Conservation (phyloP, 768 basidiomycete species). For the Lactifluus volemus region DNA sequence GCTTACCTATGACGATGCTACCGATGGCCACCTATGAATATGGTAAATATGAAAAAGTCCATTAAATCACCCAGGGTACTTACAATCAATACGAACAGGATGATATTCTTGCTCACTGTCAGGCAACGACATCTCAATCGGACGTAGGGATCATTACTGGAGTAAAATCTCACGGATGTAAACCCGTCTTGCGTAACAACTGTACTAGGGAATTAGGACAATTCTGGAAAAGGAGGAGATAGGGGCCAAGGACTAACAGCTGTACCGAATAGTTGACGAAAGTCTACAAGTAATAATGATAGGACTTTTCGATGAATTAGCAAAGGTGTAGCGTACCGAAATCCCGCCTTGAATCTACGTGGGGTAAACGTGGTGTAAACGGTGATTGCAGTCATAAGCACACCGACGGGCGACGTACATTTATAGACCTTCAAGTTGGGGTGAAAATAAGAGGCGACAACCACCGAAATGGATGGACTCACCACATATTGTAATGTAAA, state of each 20-base stretch:
- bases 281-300: not conserved
- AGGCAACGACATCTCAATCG: not conserved
- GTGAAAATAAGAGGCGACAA: not conserved
- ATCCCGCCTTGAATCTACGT: not conserved
- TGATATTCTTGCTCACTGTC: not conserved
- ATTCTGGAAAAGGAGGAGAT: not conserved
- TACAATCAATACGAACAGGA: not conserved
- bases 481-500: constrained; percentile 36
- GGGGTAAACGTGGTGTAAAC: not conserved
- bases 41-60: not conserved
- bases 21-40: constrained; percentile 26
- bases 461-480: constrained; percentile 8
- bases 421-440: constrained; percentile 14
- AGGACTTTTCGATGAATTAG: not conserved
- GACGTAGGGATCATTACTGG: not conserved
- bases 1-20: constrained; percentile 36
- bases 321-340: not conserved
- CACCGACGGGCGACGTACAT: constrained; percentile 14
- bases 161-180: not conserved
- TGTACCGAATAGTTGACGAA: not conserved
- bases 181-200: constrained; percentile 5
- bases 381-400: constrained; percentile 16
- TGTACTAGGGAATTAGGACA: not conserved
- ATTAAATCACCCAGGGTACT: not conserved
- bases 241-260: not conserved